Evolutionary conservation across 306 rosid genomes (phyloP).

Genomic region (Dryas drummondii): DNA sequence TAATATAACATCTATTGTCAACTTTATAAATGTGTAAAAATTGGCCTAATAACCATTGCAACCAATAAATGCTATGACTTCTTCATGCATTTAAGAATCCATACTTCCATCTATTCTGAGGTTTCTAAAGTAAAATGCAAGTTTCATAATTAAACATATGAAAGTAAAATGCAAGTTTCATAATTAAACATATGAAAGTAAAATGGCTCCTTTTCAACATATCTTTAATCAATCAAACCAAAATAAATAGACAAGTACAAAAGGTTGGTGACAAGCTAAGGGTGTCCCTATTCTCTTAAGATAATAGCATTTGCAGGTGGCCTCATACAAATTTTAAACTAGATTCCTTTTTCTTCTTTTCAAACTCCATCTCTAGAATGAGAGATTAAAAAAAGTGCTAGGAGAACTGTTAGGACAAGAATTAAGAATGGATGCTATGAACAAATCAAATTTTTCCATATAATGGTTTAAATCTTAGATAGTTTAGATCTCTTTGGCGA

Average conservation of each 20-base stretch:
- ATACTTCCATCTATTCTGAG: background rate
- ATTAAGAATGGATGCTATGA: too few relatives aligned
- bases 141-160: background rate
- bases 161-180: background rate
- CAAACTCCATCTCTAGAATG: too few relatives aligned
- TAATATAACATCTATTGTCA: background rate
- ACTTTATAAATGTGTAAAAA: background rate
- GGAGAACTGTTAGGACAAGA: too few relatives aligned
- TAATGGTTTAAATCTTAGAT: too few relatives aligned
- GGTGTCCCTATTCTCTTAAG: background rate
- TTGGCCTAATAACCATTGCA: background rate
- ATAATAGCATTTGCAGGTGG: too few relatives aligned
- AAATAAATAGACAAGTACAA: too few relatives aligned
- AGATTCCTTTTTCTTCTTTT: too few relatives aligned
- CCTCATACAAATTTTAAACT: too few relatives aligned
- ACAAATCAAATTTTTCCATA: background rate
- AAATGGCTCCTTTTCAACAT: background rate
- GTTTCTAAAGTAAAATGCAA: background rate
- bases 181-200: background rate
- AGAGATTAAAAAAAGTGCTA: too few relatives aligned
- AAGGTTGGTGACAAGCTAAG: background rate
- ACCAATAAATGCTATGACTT: background rate
- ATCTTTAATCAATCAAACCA: background rate
- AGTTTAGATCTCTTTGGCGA: background rate
- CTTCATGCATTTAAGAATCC: background rate